phyloP scores from a whole-genome alignment of 2,329 filamentous ascomycete species.

The Exserohilum turcica region DNA sequence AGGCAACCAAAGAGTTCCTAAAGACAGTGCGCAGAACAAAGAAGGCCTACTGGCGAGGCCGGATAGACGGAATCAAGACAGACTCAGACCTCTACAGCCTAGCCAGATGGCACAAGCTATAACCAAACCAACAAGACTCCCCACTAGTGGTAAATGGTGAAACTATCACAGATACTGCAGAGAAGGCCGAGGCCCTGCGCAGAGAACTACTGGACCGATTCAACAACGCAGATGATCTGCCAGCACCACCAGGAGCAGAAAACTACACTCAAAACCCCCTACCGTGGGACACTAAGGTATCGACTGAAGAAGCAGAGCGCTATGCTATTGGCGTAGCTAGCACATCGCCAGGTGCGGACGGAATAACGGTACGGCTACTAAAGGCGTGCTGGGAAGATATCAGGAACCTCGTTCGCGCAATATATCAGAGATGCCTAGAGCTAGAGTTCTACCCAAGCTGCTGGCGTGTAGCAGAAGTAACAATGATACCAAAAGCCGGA shows the following conservation, averaged over 20 bases:
- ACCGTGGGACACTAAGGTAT: too few relatives aligned
- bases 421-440: slow-evolving; percentile 9
- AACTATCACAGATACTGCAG: not conserved
- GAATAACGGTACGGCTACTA: too few relatives aligned
- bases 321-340: too few relatives aligned
- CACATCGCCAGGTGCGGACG: too few relatives aligned
- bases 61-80: not conserved
- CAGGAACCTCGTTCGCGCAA: not conserved
- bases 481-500: slow-evolving; percentile 11
- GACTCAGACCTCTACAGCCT: slow-evolving; percentile 3
- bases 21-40: slow-evolving; percentile 1
- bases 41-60: slow-evolving; percentile 1
- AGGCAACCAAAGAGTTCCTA: not conserved
- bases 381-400: too few relatives aligned
- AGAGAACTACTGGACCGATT: slow-evolving; percentile 2
- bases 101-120: slow-evolving; percentile 14
- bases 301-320: too few relatives aligned
- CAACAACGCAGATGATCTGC: too few relatives aligned
- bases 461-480: slow-evolving; percentile 3
- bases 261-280: not conserved
- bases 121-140: not conserved
- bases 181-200: slow-evolving; percentile 6
- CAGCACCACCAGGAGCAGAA: too few relatives aligned
- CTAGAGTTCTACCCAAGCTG: slow-evolving; percentile 7
- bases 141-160: slow-evolving; percentile 1